Evolutionary conservation across 1,284 basidiomycete genomes (phyloP).

Genomic region (Pascua guehoae): DNA sequence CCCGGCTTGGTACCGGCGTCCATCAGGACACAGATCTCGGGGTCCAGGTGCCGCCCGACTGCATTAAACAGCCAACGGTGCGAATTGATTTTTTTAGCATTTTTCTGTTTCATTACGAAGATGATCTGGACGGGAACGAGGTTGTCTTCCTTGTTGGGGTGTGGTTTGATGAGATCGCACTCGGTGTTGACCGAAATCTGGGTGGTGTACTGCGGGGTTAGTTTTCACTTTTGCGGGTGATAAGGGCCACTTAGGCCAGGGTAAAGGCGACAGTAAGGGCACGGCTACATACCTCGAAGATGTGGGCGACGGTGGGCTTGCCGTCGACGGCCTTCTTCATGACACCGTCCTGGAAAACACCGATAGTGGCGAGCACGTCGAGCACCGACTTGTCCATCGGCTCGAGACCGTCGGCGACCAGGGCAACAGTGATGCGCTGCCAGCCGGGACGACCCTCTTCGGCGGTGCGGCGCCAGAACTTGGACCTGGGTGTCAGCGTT

Average conservation of each 20-base stretch:
- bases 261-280: too few relatives aligned
- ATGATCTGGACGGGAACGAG: conserved; percentile 85
- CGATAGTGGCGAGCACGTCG: conserved; percentile 84
- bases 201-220: conserved; percentile 61
- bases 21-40: conserved; percentile 88
- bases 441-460: conserved; percentile 86
- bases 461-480: conserved; percentile 71
- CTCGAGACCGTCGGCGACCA: conserved; percentile 89
- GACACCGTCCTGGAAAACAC: conserved; percentile 80
- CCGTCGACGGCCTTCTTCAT: conserved; percentile 86
- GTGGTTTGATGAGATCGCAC: conserved; percentile 67
- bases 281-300: too few relatives aligned
- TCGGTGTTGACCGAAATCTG: conserved; percentile 66
- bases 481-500: conserved; percentile 54
- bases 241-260: too few relatives aligned
- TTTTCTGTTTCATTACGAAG: conserved; percentile 86
- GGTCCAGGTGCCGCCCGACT: conserved; percentile 49
- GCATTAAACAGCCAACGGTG: conserved; percentile 81
- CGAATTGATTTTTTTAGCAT: conserved; percentile 78
- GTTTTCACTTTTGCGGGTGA: not conserved
- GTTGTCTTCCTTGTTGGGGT: conserved; percentile 56
- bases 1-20: conserved; percentile 94
- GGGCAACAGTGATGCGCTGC: conserved; percentile 87
- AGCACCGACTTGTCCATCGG: conserved; percentile 93
- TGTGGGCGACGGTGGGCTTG: conserved; percentile 59